These are phyloP conservation scores for Hyphopichia buzzinii DNA, from an alignment of 1,139 yeast species.

Conservation along the genomic window DNA sequence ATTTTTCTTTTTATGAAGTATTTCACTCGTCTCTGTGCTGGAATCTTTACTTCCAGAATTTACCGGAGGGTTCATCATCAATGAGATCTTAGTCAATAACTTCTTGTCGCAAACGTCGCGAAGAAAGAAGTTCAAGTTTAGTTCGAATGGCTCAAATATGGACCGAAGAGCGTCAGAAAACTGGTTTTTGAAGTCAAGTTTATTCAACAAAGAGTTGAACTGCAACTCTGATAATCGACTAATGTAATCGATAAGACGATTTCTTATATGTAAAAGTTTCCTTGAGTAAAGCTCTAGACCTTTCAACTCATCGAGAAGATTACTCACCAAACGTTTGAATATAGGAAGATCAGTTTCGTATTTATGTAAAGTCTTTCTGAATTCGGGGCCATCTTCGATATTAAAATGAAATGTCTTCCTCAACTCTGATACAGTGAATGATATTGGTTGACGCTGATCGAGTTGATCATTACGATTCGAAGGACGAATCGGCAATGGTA, in stretches of 20 bases:
- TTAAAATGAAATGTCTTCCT: constrained; percentile 32
- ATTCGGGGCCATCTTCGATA: constrained; percentile 73
- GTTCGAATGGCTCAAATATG: constrained; percentile 35
- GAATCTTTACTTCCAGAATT: constrained; percentile 1
- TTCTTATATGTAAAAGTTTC: constrained; percentile 18
- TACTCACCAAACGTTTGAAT: constrained; percentile 40
- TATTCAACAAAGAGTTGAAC: constrained; percentile 19
- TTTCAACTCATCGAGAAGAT: constrained; percentile 34
- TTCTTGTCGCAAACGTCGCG: constrained; percentile 31
- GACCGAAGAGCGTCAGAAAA: constrained; percentile 16
- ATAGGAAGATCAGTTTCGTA: constrained; percentile 55
- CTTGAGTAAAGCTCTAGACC: constrained; percentile 24
- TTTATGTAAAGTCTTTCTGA: constrained; percentile 53
- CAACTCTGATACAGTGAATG: constrained; percentile 15
- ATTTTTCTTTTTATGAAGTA: constrained; percentile 37
- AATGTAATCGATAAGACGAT: constrained; percentile 23
- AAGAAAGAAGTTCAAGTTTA: constrained; percentile 28
- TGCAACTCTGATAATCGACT: constrained; percentile 19
- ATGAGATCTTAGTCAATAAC: constrained; percentile 23
- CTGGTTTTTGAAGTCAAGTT: constrained; percentile 21
- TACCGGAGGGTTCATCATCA: not conserved
- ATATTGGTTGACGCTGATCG: not conserved
- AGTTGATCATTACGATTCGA: not conserved
- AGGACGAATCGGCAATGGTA: not conserved
- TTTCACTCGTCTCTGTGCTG: constrained; percentile 12